A percentile compares a stretch with the other conserved stretches of the same genome.
Evolutionary conservation across 2,329 filamentous ascomycete genomes (phyloP).

Genomic region (Apiospora malaysiana): DNA sequence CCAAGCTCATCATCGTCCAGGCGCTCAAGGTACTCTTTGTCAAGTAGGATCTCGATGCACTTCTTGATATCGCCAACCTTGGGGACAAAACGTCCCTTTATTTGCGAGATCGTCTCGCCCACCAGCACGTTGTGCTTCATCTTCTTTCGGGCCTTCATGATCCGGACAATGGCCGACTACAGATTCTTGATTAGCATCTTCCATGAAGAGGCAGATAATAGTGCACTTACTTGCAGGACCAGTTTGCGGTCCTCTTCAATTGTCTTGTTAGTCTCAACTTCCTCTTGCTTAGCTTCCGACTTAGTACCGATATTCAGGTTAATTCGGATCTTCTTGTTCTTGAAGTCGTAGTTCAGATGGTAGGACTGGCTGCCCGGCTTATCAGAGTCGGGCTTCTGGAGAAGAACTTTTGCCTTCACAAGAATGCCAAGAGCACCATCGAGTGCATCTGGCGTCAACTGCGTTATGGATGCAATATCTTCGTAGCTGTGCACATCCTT

Average conservation of each 20-base stretch:
- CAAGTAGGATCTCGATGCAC: conserved; percentile 96
- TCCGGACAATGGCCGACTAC: conserved; percentile 96
- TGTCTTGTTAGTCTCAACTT: conserved; percentile 97
- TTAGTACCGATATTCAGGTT: conserved; percentile 96
- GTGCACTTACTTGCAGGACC: conserved; percentile 82
- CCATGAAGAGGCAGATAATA: neutral
- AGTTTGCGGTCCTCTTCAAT: conserved; percentile 98
- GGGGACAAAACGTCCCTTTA: conserved; percentile 89
- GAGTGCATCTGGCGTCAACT: conserved; percentile 79
- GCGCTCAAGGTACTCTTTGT: conserved; percentile 98
- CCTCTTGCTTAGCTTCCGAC: conserved; percentile 94
- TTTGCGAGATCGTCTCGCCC: conserved; percentile 93
- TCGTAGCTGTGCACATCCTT: conserved; percentile 84
- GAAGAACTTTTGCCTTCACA: conserved; percentile 89
- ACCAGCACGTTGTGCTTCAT: conserved; percentile 98
- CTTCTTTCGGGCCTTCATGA: conserved; percentile 99
- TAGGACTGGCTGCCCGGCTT: conserved; percentile 84
- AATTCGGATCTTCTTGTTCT: conserved; percentile 97
- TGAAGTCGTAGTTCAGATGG: conserved; percentile 91
- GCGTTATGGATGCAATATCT: conserved; percentile 82
- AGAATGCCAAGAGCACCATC: conserved; percentile 87
- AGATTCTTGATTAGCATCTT: conserved; percentile 25
- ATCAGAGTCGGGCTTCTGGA: conserved; percentile 71
- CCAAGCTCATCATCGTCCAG: conserved; percentile 93
- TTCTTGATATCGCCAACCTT: conserved; percentile 98